These are phyloP conservation scores for Neonectria sp. DNA, from an alignment of 2,329 filamentous ascomycete species.

Conservation along the genomic window DNA sequence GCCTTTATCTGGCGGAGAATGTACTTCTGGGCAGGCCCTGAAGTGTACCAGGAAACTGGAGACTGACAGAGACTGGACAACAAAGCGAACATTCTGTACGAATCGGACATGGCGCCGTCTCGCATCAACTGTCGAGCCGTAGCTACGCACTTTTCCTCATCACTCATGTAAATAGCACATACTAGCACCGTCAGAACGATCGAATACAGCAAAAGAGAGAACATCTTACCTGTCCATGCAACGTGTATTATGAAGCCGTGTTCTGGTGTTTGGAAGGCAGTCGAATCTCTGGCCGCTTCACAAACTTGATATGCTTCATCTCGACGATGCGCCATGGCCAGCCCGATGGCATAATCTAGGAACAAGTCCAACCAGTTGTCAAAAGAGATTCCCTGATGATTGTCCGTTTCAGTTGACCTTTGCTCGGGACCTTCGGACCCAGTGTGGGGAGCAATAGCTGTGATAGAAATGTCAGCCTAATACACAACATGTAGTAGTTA, in stretches of 20 bases:
- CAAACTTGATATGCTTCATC: conserved; percentile 86
- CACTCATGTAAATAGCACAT: conserved; percentile 85
- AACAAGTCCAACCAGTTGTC: conserved; percentile 92
- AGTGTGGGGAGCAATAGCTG: conserved; percentile 53
- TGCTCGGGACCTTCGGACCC: conserved; percentile 41
- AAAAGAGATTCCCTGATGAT: conserved; percentile 85
- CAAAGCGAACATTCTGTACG: conserved; percentile 86
- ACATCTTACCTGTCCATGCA: conserved; percentile 77
- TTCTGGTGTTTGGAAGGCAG: conserved; percentile 82
- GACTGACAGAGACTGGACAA: conserved; percentile 84
- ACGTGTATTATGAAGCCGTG: conserved; percentile 82
- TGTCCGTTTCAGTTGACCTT: conserved; percentile 54
- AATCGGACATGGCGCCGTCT: conserved; percentile 84
- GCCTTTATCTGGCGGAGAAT: conserved; percentile 92
- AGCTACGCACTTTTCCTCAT: conserved; percentile 81
- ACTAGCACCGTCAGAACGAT: conserved; percentile 61
- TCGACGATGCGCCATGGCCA: conserved; percentile 77
- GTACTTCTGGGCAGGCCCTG: conserved; percentile 89
- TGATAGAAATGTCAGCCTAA: conserved; percentile 31
- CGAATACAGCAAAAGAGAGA: neutral
- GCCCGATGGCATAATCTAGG: conserved; percentile 85
- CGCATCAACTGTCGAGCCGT: conserved; percentile 89
- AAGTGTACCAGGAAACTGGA: conserved; percentile 81
- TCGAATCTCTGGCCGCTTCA: conserved; percentile 83
- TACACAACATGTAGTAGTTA: neutral